A percentile compares a stretch with the other conserved stretches of the same genome.
phyloP scores from a whole-genome alignment of 805 yeast species.

The Teunomyces barrocoloradensis region DNA sequence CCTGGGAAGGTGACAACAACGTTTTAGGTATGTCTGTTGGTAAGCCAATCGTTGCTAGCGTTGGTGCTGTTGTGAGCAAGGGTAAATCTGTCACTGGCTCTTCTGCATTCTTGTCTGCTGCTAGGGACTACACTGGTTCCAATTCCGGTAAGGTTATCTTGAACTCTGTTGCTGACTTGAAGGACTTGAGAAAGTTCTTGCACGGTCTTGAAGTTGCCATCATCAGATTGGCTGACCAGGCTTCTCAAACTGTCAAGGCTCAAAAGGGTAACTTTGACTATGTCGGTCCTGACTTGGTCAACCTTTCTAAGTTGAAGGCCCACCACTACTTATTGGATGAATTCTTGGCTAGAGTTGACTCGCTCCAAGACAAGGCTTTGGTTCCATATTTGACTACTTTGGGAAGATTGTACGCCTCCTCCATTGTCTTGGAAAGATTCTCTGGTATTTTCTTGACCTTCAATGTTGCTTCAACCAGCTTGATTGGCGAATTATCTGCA shows the following conservation, averaged over 20 bases:
- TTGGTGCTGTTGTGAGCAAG: constrained; percentile 29
- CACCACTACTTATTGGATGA: constrained; percentile 45
- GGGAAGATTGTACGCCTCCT: constrained; percentile 57
- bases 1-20: constrained; percentile 98
- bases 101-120: constrained; percentile 39
- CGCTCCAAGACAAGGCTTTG: constrained; percentile 38
- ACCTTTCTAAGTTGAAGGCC: constrained; percentile 50
- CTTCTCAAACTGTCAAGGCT: constrained; percentile 28
- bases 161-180: constrained; percentile 21
- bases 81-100: constrained; percentile 48
- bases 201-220: constrained; percentile 38
- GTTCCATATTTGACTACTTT: constrained; percentile 50
- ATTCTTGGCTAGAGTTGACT: constrained; percentile 35
- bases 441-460: constrained; percentile 70
- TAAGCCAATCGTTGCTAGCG: constrained; percentile 62
- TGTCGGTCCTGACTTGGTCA: constrained; percentile 45
- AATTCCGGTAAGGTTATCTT: constrained; percentile 24
- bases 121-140: constrained; percentile 22
- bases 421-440: constrained; percentile 63
- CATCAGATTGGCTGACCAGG: constrained; percentile 34
- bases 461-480: constrained; percentile 50
- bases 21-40: constrained; percentile 83
- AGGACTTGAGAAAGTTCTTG: constrained; percentile 30
- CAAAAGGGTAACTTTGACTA: constrained; percentile 43
- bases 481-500: constrained; percentile 46